Conservation (phyloP, 139 green algal genomes). For the Chlorella sp. region DNA sequence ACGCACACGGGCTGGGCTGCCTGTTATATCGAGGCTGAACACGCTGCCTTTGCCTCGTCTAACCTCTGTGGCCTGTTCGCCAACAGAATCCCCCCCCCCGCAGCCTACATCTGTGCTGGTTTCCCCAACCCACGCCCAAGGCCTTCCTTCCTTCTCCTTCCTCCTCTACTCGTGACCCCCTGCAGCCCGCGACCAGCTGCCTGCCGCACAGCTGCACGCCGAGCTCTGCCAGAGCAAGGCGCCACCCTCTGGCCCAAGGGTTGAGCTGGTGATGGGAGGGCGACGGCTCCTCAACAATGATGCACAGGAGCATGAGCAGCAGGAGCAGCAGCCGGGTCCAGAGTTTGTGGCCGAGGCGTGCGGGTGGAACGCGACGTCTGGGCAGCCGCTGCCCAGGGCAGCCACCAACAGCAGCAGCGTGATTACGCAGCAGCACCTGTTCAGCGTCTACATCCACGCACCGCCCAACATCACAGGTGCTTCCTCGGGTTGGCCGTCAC, state of each 20-base stretch:
- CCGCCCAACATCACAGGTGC: constrained; percentile 35
- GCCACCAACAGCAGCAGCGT: neutral
- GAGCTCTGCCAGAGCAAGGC: neutral
- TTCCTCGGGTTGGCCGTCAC: neutral
- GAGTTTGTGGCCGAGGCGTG: constrained; percentile 4
- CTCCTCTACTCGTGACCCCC: too few species aligned
- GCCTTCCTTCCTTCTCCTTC: too few species aligned
- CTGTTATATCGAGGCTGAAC: neutral
- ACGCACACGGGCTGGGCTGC: neutral
- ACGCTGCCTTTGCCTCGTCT: too few species aligned
- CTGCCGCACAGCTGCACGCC: neutral
- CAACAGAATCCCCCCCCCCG: too few species aligned
- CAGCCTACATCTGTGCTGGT: too few species aligned
- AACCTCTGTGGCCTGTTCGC: too few species aligned
- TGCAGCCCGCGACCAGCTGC: constrained; percentile 2
- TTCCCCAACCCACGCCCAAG: too few species aligned
- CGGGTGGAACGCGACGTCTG: neutral
- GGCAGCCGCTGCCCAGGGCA: neutral
- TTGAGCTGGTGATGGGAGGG: too few species aligned
- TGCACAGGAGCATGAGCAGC: neutral
- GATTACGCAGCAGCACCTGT: constrained; percentile 30
- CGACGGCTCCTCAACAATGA: neutral
- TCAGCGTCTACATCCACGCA: constrained; percentile 51
- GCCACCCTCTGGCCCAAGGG: neutral
- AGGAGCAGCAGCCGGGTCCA: neutral